These are phyloP conservation scores for Annona squamosa DNA, from an alignment of 164 flowering plant genomes.

Conservation along the genomic window DNA sequence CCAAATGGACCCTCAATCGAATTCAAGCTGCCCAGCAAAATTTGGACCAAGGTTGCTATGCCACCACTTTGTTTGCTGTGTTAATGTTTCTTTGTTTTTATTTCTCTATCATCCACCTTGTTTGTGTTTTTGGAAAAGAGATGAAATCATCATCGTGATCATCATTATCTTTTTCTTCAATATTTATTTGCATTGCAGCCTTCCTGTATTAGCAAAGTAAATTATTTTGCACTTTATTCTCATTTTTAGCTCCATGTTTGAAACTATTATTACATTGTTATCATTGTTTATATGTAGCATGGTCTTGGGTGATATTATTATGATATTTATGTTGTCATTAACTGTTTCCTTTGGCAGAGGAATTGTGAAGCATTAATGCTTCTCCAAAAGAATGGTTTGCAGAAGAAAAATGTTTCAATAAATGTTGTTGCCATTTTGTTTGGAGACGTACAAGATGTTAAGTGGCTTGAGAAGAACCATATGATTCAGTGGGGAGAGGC, in stretches of 20 bases:
- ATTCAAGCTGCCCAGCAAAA: neutral
- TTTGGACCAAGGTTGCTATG: neutral
- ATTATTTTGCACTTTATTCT: too few relatives aligned
- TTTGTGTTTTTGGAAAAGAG: too few relatives aligned
- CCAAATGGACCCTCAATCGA: too few relatives aligned
- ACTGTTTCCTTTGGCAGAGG: conserved; percentile 39
- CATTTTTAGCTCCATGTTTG: too few relatives aligned
- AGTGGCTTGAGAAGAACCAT: conserved; percentile 51
- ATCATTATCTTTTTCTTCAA: neutral
- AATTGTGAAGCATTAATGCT: conserved; percentile 92
- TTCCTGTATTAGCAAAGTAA: too few relatives aligned
- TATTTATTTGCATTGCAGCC: too few relatives aligned
- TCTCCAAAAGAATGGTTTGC: conserved; percentile 85
- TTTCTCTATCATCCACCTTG: too few relatives aligned
- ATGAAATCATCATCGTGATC: neutral
- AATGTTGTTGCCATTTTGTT: conserved; percentile 68
- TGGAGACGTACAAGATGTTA: conserved; percentile 67
- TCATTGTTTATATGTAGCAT: neutral
- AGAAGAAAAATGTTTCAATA: conserved; percentile 71
- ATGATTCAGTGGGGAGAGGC: conserved; percentile 54
- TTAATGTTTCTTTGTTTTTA: too few relatives aligned
- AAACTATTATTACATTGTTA: neutral
- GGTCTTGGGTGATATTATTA: neutral
- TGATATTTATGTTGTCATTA: conserved; percentile 1
- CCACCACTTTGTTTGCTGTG: neutral